Evolutionary conservation across 345 rosid species (phyloP).

Genomic region (Citrus trifoliata): DNA sequence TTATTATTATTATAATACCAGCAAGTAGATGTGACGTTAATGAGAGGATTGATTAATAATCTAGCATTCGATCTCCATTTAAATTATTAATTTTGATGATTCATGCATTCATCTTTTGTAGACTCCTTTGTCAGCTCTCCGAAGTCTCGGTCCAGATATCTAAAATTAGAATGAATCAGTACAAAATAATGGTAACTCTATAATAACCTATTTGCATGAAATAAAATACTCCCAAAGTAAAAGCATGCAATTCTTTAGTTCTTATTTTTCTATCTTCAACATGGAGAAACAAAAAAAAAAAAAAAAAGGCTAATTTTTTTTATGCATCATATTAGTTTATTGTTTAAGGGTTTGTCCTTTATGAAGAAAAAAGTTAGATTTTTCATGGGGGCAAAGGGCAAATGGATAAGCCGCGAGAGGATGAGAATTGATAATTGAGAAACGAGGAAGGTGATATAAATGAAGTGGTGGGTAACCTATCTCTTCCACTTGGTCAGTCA

Average conservation of each 20-base stretch:
- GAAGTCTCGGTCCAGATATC: too few species aligned
- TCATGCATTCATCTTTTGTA: too few species aligned
- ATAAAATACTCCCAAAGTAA: too few species aligned
- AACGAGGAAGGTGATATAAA: neutral
- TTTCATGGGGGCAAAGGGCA: conserved; percentile 3
- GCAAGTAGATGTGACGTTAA: neutral
- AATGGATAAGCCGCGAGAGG: conserved; percentile 67
- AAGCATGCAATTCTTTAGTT: neutral
- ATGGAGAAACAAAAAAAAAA: too few species aligned
- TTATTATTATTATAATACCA: neutral
- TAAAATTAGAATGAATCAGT: too few species aligned
- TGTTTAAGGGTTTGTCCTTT: conserved; percentile 20
- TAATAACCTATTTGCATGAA: too few species aligned
- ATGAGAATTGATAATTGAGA: conserved; percentile 36
- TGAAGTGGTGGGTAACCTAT: conserved; percentile 47
- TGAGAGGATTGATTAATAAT: neutral
- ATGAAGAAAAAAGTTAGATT: neutral
- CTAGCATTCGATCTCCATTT: neutral
- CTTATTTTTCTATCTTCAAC: neutral
- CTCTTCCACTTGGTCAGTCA: conserved; percentile 17
- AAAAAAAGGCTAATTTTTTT: too few species aligned
- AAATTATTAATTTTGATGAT: neutral
- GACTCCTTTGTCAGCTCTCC: too few species aligned
- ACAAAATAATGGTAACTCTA: too few species aligned
- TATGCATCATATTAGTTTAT: neutral